Evolutionary conservation across 192 early-diverging fungal genomes (phyloP).

Genomic region (Coemansia sp.): DNA sequence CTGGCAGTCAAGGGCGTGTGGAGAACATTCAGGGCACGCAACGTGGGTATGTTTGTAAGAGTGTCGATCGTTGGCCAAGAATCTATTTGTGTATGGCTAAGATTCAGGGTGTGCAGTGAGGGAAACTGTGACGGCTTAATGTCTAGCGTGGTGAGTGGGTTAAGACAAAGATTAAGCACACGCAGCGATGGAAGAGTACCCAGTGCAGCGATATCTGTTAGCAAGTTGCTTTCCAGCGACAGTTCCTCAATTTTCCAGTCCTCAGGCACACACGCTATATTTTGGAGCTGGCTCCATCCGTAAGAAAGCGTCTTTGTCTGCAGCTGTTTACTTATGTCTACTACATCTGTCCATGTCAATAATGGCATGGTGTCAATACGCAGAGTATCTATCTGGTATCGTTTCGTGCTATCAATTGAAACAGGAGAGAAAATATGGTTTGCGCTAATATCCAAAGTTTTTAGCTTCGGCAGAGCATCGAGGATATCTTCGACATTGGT

Average conservation of each 20-base stretch:
- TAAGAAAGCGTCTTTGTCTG: conserved; percentile 17
- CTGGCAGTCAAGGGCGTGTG: conserved; percentile 13
- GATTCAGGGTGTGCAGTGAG: conserved; percentile 15
- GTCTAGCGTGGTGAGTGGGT: background rate
- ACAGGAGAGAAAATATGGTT: conserved; percentile 21
- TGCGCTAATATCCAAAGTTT: conserved; percentile 28
- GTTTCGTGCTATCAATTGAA: background rate
- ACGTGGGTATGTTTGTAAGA: background rate
- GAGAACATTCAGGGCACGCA: conserved; percentile 7
- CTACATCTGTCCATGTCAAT: conserved; percentile 15
- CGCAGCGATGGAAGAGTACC: conserved; percentile 6
- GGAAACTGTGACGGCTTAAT: background rate
- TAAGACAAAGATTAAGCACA: conserved; percentile 28
- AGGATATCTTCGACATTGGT: conserved; percentile 13
- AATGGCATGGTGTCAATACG: conserved; percentile 20
- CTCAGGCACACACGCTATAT: background rate
- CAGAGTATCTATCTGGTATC: conserved; percentile 11
- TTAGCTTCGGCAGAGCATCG: background rate
- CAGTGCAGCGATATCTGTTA: conserved; percentile 19
- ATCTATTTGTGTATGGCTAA: conserved; percentile 20
- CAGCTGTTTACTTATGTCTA: background rate
- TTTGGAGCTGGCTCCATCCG: conserved; percentile 14
- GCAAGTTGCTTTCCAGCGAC: conserved; percentile 28
- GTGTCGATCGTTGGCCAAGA: conserved; percentile 9
- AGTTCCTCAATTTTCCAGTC: conserved; percentile 17